These are phyloP conservation scores for Lipomyces yamanashiensis DNA, from an alignment of 805 yeast genomes.

Conservation along the genomic window DNA sequence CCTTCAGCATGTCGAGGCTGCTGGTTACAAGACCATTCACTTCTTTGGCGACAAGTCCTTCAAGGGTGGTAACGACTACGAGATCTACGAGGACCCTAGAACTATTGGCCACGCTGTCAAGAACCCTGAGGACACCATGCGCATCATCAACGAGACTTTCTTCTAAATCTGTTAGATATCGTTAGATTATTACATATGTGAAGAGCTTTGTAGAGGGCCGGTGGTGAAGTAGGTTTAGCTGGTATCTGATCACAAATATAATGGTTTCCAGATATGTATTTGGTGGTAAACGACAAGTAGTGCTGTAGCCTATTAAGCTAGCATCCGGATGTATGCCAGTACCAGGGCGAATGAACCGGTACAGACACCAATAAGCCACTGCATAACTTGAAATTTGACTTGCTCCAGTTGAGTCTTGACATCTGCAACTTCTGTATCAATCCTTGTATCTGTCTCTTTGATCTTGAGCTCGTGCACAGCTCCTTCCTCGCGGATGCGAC, in stretches of 20 bases:
- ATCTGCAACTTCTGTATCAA: slow-evolving; percentile 93
- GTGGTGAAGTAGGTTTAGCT: not conserved
- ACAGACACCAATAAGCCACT: slow-evolving; percentile 97
- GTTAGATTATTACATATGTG: not conserved
- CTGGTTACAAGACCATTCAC: slow-evolving; percentile 86
- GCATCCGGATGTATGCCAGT: slow-evolving; percentile 84
- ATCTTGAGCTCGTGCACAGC: slow-evolving; percentile 91
- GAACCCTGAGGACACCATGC: slow-evolving; percentile 86
- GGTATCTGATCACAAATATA: not conserved
- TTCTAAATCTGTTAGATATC: slow-evolving; percentile 13
- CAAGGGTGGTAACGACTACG: slow-evolving; percentile 97
- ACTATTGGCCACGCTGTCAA: slow-evolving; percentile 94
- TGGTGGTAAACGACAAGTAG: not conserved
- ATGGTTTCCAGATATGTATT: too few relatives aligned
- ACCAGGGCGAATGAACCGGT: slow-evolving; percentile 97
- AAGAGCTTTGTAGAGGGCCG: too few relatives aligned
- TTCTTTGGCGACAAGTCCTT: slow-evolving; percentile 98
- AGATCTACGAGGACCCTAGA: slow-evolving; percentile 89
- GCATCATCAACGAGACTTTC: slow-evolving; percentile 81
- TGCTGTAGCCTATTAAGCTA: slow-evolving; percentile 48
- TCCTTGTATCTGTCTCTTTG: slow-evolving; percentile 91
- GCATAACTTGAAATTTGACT: slow-evolving; percentile 95
- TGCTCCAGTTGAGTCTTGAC: slow-evolving; percentile 94
- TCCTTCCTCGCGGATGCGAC: slow-evolving; percentile 91
- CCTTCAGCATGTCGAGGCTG: slow-evolving; percentile 85